Conservation (phyloP, 2,329 filamentous ascomycete species). For the Hypoxylon sp. region DNA sequence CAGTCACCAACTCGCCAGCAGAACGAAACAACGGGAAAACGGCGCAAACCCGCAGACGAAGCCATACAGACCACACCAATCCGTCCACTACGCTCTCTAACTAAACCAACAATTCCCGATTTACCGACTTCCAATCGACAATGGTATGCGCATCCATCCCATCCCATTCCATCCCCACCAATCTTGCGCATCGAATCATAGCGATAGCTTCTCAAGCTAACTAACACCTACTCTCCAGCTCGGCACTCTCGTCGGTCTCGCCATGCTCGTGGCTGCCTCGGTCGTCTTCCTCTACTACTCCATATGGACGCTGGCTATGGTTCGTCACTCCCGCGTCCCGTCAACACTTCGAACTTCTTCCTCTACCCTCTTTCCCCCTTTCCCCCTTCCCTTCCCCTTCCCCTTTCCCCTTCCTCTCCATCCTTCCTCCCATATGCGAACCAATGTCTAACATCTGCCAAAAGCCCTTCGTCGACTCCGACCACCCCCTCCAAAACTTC, state of each 20-base stretch:
- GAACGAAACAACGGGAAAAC: constrained; percentile 2
- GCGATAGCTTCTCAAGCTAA: constrained; percentile 37
- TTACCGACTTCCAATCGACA: constrained; percentile 28
- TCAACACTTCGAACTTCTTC: not conserved
- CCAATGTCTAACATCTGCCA: constrained; percentile 19
- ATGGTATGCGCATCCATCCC: constrained; percentile 37
- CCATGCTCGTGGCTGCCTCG: constrained; percentile 75
- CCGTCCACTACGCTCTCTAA: constrained; percentile 25
- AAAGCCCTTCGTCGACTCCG: constrained; percentile 96
- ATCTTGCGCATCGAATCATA: not conserved
- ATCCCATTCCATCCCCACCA: not conserved
- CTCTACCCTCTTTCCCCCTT: constrained; percentile 16
- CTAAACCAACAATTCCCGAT: constrained; percentile 26
- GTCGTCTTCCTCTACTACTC: constrained; percentile 88
- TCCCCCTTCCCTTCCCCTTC: constrained; percentile 17
- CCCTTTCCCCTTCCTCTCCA: constrained; percentile 14
- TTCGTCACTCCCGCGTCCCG: constrained; percentile 58
- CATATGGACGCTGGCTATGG: constrained; percentile 97
- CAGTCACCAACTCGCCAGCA: constrained; percentile 34
- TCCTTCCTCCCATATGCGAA: not conserved
- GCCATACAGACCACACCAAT: not conserved
- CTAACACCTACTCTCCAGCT: constrained; percentile 69
- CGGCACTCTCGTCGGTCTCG: constrained; percentile 81
- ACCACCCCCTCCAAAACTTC: constrained; percentile 92
- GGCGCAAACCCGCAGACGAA: constrained; percentile 13